Percentiles rank a stretch among this genome's conserved stretches.
phyloP scores from a whole-genome alignment of 164 flowering plant genomes.

The Vitis riparia region DNA sequence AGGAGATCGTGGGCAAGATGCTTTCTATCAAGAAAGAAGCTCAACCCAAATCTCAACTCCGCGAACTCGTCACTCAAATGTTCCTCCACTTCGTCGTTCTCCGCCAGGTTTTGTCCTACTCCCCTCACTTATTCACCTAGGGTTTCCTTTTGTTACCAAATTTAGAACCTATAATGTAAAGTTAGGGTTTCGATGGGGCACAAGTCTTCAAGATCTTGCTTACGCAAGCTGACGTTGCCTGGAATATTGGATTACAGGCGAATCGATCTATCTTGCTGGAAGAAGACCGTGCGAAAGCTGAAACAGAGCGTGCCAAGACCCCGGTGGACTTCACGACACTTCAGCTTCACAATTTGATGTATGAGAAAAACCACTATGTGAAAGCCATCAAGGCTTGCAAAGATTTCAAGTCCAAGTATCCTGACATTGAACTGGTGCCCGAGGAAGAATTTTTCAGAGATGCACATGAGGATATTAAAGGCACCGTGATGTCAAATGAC shows the following conservation, averaged over 20 bases:
- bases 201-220: no score
- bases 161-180: no score
- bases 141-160: constrained; percentile 1
- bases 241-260: constrained; percentile 38
- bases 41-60: constrained; percentile 60
- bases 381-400: constrained; percentile 97
- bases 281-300: constrained; percentile 82
- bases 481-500: constrained; percentile 44
- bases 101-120: constrained; percentile 48
- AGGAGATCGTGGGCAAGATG: constrained; percentile 83
- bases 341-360: constrained; percentile 96
- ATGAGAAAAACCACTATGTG: constrained; percentile 89
- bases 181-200: no score
- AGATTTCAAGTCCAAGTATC: constrained; percentile 91
- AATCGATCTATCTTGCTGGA: constrained; percentile 82
- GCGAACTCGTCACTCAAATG: constrained; percentile 78
- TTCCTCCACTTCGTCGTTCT: constrained; percentile 79
- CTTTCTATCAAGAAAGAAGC: constrained; percentile 64
- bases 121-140: background rate
- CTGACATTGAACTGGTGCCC: constrained; percentile 88
- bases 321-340: constrained; percentile 89
- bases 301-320: constrained; percentile 88
- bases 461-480: constrained; percentile 80
- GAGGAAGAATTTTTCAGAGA: constrained; percentile 75
- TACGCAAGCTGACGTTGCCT: no score